Conservation (phyloP, 2,329 filamentous ascomycete genomes). For the Ophioceras dolichostomum region DNA sequence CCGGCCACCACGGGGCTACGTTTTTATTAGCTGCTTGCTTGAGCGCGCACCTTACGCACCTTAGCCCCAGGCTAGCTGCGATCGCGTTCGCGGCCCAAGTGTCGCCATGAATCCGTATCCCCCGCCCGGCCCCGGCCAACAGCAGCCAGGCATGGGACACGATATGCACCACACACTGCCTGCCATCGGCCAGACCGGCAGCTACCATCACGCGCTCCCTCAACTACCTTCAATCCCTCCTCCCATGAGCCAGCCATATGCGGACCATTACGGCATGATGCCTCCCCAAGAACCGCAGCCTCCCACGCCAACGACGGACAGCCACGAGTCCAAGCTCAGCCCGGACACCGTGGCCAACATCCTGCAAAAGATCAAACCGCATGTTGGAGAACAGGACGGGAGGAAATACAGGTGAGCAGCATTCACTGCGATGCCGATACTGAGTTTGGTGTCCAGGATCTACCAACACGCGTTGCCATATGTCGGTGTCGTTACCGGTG, state of each 20-base stretch:
- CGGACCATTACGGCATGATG: constrained; percentile 7
- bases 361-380: constrained; percentile 8
- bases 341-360: constrained; percentile 5
- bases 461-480: too few species aligned
- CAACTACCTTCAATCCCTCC: constrained; percentile 4
- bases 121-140: constrained; percentile 6
- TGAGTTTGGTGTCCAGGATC: too few species aligned
- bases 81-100: background rate
- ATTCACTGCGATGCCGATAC: too few species aligned
- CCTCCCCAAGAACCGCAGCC: constrained; percentile 1
- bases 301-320: constrained; percentile 1
- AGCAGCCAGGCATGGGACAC: constrained; percentile 6
- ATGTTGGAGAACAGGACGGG: constrained; percentile 8
- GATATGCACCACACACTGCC: constrained; percentile 8
- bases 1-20: too few species aligned
- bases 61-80: too few species aligned
- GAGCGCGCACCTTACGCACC: too few species aligned
- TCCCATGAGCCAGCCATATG: constrained; percentile 8
- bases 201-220: constrained; percentile 3
- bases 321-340: constrained; percentile 1
- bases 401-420: constrained; percentile 10
- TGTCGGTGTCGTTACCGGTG: too few species aligned
- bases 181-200: constrained; percentile 4
- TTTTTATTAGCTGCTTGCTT: too few species aligned
- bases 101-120: constrained; percentile 7